Evolutionary conservation across 805 yeast species (phyloP).

Genomic region (Henningerozyma blattae): DNA sequence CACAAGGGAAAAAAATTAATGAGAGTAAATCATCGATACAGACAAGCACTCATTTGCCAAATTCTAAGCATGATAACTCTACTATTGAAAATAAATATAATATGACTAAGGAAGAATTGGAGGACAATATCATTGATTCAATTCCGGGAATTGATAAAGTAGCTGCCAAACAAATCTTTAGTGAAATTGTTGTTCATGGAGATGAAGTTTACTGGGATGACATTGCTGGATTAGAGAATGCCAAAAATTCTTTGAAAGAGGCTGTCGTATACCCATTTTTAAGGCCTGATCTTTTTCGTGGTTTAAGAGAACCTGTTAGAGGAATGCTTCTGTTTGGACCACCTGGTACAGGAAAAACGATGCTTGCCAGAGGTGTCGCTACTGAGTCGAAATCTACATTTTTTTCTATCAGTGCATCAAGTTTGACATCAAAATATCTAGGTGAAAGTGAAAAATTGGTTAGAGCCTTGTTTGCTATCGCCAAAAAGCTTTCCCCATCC

Average conservation of each 20-base stretch:
- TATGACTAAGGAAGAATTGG: constrained; percentile 2
- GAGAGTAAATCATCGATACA: not conserved
- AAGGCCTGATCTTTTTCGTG: constrained; percentile 85
- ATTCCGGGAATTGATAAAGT: constrained; percentile 59
- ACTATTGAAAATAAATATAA: not conserved
- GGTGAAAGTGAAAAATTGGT: constrained; percentile 95
- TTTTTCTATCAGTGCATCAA: constrained; percentile 82
- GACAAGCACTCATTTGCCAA: not conserved
- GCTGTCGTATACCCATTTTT: constrained; percentile 93
- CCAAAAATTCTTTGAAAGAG: constrained; percentile 81
- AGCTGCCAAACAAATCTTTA: constrained; percentile 74
- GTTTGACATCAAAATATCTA: constrained; percentile 73
- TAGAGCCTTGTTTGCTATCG: constrained; percentile 73
- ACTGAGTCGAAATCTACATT: constrained; percentile 89
- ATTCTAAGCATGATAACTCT: constrained; percentile 1
- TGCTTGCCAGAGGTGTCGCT: constrained; percentile 95
- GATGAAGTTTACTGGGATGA: constrained; percentile 94
- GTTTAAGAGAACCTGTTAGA: constrained; percentile 84
- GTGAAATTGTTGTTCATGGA: constrained; percentile 80
- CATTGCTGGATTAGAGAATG: constrained; percentile 83
- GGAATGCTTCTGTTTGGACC: constrained; percentile 98
- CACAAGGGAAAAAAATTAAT: not conserved
- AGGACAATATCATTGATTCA: constrained; percentile 22
- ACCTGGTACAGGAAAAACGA: constrained; percentile 98
- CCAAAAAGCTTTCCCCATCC: constrained; percentile 79